Conservation (phyloP, 495 filamentous ascomycete species). For the Penicillium parvum region DNA sequence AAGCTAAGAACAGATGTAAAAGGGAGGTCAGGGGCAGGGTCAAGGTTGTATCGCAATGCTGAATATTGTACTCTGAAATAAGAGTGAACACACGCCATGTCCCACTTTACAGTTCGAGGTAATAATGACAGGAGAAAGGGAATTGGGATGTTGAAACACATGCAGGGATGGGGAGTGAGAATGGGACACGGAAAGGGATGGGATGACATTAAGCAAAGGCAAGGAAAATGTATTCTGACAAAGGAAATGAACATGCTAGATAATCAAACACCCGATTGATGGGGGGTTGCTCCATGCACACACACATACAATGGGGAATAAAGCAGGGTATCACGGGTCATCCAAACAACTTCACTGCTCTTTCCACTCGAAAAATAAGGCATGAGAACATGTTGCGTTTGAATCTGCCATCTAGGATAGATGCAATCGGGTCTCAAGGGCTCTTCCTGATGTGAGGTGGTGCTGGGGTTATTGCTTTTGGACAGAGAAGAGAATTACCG, state of each 20-base stretch:
- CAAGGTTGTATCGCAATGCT: constrained; percentile 1
- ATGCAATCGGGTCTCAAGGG: constrained; percentile 13
- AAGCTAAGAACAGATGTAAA: constrained; percentile 6
- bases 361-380: constrained; percentile 19
- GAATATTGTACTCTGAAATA: constrained; percentile 19
- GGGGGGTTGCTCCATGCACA: constrained; percentile 38
- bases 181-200: constrained; percentile 17
- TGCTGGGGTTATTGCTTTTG: constrained; percentile 10
- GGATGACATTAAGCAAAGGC: constrained; percentile 31
- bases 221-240: constrained; percentile 37
- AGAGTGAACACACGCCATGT: constrained; percentile 11
- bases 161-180: constrained; percentile 9
- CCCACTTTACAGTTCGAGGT: constrained; percentile 43
- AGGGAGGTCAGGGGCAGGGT: not conserved
- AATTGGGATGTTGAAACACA: constrained; percentile 18
- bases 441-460: constrained; percentile 7
- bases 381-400: constrained; percentile 18
- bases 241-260: constrained; percentile 37
- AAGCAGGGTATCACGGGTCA: constrained; percentile 47
- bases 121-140: constrained; percentile 37
- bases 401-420: constrained; percentile 22
- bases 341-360: constrained; percentile 43
- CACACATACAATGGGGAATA: constrained; percentile 35
- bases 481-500: constrained; percentile 24
- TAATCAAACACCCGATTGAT: constrained; percentile 28